Evolutionary conservation across 2,329 filamentous ascomycete genomes (phyloP), one percentile per base, ranked within the genome.

Genomic region (Aspergillus pseudoterreus): DNA sequence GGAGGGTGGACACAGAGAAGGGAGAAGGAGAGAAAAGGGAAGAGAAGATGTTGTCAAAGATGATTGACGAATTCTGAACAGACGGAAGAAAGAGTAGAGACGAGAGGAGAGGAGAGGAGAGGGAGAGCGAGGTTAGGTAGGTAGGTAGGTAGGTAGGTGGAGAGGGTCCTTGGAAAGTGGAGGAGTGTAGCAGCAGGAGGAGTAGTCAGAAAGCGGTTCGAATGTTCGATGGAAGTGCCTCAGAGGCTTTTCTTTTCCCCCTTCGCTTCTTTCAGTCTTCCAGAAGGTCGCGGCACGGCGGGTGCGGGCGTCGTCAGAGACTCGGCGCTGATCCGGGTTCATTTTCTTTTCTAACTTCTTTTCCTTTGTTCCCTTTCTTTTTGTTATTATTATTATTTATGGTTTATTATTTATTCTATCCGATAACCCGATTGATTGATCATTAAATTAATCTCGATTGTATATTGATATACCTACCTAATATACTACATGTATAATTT

Each of bases 231-330:
- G 8, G 35, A 38, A 38, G 35, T 17, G 15, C 15, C 35, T 14
- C 11, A 51, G 22, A 32, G 45, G 35, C 41, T 43, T 45, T 45
- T 43, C 21, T 14, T 43, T 49, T 55, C 27, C 50, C 42, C 51
- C 51, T 47, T 43, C 39, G 36, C 47, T 55, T 56, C 55, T 59
- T 45, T 51, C 50, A 56, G 55, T 50, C 59, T 60, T 58, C 54
- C 57, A 60, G 62, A 62, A 62, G 56, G 50, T 59, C 53, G 53
- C 49, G 51, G 50, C 53, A 57, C 54, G 45, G 54, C 55, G 53
- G 52, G 45, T 55, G 52, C 52, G 49, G 50, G 55, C 47, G 54
- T 56, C 54, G 51, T 54, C 54, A 56, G 45, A 53, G 54, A 54
- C 54, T 56, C 54, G 54, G 48, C 49, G 45, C 45, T 54, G 47